Conservation (phyloP, 164 flowering plant species). For the Protea cynaroides region DNA sequence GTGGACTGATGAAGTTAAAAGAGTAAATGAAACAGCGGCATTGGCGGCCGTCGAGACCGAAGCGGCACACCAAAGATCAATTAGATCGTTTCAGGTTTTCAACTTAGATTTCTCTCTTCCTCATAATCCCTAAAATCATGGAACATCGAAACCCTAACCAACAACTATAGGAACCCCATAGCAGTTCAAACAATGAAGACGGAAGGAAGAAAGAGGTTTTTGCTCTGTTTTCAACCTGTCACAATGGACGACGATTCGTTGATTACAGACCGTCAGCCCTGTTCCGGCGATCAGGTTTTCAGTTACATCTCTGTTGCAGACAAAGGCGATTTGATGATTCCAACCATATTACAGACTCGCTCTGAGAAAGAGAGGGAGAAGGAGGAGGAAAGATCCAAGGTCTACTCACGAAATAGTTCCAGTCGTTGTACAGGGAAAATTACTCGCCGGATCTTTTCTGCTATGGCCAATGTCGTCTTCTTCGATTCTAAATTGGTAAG, state of each 20-base stretch:
- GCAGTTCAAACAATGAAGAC: constrained; percentile 16
- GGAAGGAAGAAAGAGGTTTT: constrained; percentile 17
- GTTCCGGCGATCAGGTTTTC: background rate
- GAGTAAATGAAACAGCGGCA: constrained; percentile 8
- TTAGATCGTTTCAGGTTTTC: background rate
- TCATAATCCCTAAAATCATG: background rate
- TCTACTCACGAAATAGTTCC: background rate
- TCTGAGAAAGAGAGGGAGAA: background rate
- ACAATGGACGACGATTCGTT: constrained; percentile 18
- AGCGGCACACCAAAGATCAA: background rate
- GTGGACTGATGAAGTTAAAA: background rate
- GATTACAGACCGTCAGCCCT: background rate
- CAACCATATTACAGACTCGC: background rate
- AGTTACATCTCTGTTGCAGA: background rate
- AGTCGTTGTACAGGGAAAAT: background rate
- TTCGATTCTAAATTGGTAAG: constrained; percentile 23
- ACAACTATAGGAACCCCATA: background rate
- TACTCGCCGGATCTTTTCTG: constrained; percentile 7
- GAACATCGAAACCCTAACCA: background rate
- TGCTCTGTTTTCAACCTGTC: constrained; percentile 28
- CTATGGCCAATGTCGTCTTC: constrained; percentile 12
- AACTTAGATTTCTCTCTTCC: constrained; percentile 5
- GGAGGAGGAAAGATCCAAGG: background rate
- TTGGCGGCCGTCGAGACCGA: background rate
- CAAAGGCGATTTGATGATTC: background rate